phyloP scores from a whole-genome alignment of 192 early-diverging fungal species.

The Coemansia sp. region DNA sequence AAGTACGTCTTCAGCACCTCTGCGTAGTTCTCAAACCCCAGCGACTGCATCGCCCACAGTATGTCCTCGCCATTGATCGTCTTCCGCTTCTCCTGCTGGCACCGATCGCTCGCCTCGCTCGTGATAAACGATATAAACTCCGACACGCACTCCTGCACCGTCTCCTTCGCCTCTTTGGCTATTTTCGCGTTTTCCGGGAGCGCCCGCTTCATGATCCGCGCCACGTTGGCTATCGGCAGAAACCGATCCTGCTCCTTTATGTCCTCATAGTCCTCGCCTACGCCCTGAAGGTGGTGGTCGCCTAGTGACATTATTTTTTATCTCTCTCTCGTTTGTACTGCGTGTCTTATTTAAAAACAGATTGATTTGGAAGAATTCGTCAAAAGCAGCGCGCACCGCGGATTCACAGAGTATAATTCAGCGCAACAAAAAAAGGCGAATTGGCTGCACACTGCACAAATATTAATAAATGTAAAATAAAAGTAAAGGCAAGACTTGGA shows the following conservation, averaged over 20 bases:
- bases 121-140: conserved; percentile 99
- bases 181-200: conserved; percentile 98
- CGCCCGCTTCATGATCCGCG: conserved; percentile 95
- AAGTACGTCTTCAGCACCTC: conserved; percentile 89
- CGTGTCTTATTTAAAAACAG: neutral
- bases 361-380: too few species aligned
- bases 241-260: conserved; percentile 94
- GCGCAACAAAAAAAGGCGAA: neutral
- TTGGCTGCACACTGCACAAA: neutral
- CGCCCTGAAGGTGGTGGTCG: conserved; percentile 24
- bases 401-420: neutral
- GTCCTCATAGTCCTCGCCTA: conserved; percentile 62
- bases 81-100: conserved; percentile 92
- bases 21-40: conserved; percentile 97
- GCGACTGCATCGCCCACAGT: conserved; percentile 94
- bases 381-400: neutral
- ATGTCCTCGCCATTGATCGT: conserved; percentile 99
- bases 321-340: too few species aligned
- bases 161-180: conserved; percentile 97
- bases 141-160: conserved; percentile 94
- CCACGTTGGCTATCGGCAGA: conserved; percentile 94
- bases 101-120: conserved; percentile 95
- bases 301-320: conserved; percentile 24
- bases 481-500: neutral
- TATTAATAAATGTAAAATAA: neutral